A percentile compares a stretch with the other conserved stretches of the same genome.
Evolutionary conservation across 106 monocot species (phyloP).

Genomic region (Xerophyta viscosa): DNA sequence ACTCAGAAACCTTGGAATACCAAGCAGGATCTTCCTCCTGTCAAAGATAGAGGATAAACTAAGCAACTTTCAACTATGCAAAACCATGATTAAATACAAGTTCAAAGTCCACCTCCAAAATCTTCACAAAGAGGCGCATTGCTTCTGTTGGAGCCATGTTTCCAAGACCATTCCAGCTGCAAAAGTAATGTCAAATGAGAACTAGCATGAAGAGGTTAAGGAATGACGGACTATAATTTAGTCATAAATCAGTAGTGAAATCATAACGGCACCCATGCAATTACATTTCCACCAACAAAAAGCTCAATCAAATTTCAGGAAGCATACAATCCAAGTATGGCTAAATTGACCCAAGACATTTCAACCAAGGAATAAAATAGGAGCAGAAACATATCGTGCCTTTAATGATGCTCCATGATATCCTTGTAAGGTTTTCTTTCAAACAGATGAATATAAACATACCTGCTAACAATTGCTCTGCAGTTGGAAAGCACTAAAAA

Average conservation of each 20-base stretch:
- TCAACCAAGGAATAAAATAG: too few relatives aligned
- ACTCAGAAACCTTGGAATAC: conserved; percentile 74
- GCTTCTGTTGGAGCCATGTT: conserved; percentile 96
- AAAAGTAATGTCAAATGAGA: conserved; percentile 9
- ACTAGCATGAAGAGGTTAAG: neutral
- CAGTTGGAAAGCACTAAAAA: too few relatives aligned
- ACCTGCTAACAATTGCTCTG: too few relatives aligned
- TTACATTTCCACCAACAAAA: too few relatives aligned
- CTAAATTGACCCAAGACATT: too few relatives aligned
- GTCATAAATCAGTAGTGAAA: neutral
- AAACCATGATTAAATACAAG: conserved; percentile 1
- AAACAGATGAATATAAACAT: too few relatives aligned
- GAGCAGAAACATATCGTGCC: too few relatives aligned
- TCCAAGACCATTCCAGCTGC: conserved; percentile 97
- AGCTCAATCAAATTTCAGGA: too few relatives aligned
- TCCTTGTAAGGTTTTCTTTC: too few relatives aligned
- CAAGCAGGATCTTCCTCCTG: conserved; percentile 98
- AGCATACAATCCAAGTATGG: too few relatives aligned
- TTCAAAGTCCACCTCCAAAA: conserved; percentile 60
- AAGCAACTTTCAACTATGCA: conserved; percentile 1
- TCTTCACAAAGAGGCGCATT: conserved; percentile 98
- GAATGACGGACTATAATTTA: neutral
- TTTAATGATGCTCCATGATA: too few relatives aligned
- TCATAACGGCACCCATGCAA: too few relatives aligned
- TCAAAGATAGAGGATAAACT: conserved; percentile 12